Base-by-base conservation (phyloP, 2,329 filamentous ascomycete species). In the Fusarium continuum region DNA sequence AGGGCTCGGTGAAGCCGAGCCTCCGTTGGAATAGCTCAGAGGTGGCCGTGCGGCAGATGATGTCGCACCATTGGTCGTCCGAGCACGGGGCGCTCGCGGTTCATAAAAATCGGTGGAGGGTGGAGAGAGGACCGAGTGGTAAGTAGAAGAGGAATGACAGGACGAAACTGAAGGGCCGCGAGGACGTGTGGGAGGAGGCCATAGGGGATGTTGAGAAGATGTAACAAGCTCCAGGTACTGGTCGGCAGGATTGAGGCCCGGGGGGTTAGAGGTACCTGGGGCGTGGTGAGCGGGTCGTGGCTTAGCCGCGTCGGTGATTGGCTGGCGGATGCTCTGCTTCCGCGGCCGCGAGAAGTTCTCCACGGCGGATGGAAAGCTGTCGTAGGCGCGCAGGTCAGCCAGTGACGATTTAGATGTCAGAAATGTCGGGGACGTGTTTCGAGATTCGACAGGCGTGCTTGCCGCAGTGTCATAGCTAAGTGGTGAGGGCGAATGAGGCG, bases 341-440 rank as follows among this genome's bases (percentile, higher is more conserved):
- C 85, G 78, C 35, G 85, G 85, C 32, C 85, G 79, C n/a, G 85
- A 87, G 71, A 87, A 87, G 73, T 87, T 87, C 67, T 82, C 81
- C 39, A 85, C 77, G 39, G 72, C 70, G 31, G 84, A 76, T 40
- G 72, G 70, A 64, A 76, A 74, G 47, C 70, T 72, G 41, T 78
- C 75, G 44, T 74, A 70, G 73, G 68, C 61, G 36, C 79, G 72
- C 55, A 76, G 63, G 51, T 78, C 75, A 38, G 70, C 53, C 31
- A 72, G 64, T 35, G 75, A 76, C 39, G 73, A 71, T 52, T 76
- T 74, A 28, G 72, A 63, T 38, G 58, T 70, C 47, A 76, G 50
- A 38, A 70, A 70, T 53, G 67, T 71, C 43, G 76, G 73, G 45
- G 71, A 72, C 49, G 68, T 69, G 54, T 70, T 70, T 59, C 70